Evolutionary conservation across 441 rosid genomes (phyloP).

Genomic region (Dalechampia spathulata): DNA sequence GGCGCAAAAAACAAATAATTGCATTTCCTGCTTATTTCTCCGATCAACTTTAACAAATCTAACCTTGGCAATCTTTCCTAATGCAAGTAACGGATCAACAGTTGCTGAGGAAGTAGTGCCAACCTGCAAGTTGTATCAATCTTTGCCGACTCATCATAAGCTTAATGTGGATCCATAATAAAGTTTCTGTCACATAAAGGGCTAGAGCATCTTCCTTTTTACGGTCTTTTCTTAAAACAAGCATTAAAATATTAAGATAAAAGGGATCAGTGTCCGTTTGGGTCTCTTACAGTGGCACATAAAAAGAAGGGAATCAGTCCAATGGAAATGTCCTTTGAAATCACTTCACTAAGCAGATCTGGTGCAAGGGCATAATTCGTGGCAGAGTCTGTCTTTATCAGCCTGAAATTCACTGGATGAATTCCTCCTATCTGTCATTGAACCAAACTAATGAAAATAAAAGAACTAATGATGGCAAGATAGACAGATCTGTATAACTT

Average conservation of each 20-base stretch:
- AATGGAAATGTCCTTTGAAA: slow-evolving; percentile 49
- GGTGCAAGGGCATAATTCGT: slow-evolving; percentile 60
- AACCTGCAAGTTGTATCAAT: slow-evolving; percentile 57
- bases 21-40: slow-evolving; percentile 2
- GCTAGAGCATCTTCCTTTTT: no score
- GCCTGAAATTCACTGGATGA: slow-evolving; percentile 58
- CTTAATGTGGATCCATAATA: neutral
- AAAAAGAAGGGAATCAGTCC: slow-evolving; percentile 77
- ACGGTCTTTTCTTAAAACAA: no score
- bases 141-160: neutral
- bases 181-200: neutral
- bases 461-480: neutral
- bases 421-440: slow-evolving; percentile 68
- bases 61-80: slow-evolving; percentile 73
- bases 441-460: slow-evolving; percentile 5
- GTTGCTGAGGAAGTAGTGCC: slow-evolving; percentile 95
- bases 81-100: slow-evolving; percentile 58
- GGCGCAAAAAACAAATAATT: neutral
- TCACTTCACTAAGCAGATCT: slow-evolving; percentile 41
- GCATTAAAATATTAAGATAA: no score
- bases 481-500: neutral
- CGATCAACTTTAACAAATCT: slow-evolving; percentile 2
- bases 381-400: slow-evolving; percentile 57
- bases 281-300: slow-evolving; percentile 62
- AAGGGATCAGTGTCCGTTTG: neutral